These are phyloP conservation scores for Russula emetica DNA, from an alignment of 768 basidiomycete species.

Conservation along the genomic window DNA sequence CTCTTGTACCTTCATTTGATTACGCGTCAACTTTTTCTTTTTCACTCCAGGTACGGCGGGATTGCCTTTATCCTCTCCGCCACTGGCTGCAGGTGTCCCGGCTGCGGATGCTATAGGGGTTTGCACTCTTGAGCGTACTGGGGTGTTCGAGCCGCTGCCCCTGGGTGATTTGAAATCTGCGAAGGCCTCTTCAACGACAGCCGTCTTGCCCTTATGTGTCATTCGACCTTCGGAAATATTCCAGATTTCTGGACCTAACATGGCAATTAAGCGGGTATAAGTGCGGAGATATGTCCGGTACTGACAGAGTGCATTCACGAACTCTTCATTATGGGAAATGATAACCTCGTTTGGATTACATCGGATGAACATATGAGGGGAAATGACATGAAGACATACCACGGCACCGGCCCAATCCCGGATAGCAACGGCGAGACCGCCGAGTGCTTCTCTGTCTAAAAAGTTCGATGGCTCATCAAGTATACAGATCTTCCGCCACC, in stretches of 20 bases:
- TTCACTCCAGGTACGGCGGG: constrained; percentile 50
- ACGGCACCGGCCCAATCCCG: constrained; percentile 92
- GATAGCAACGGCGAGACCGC: constrained; percentile 92
- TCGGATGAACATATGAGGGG: constrained; percentile 28
- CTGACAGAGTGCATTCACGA: constrained; percentile 76
- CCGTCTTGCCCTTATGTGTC: constrained; percentile 83
- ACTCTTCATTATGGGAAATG: constrained; percentile 94
- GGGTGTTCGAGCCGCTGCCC: constrained; percentile 69
- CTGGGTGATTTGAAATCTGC: constrained; percentile 63
- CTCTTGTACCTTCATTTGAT: constrained; percentile 84
- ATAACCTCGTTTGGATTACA: constrained; percentile 55
- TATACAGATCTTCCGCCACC: constrained; percentile 52
- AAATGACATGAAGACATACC: constrained; percentile 40
- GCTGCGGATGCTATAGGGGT: constrained; percentile 65
- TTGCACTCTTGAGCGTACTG: constrained; percentile 61
- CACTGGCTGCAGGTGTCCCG: constrained; percentile 75
- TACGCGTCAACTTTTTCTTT: constrained; percentile 90
- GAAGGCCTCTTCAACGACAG: constrained; percentile 81
- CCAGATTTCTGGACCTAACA: constrained; percentile 87
- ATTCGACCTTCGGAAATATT: constrained; percentile 82
- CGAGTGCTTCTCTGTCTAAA: constrained; percentile 92
- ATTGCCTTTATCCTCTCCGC: constrained; percentile 56
- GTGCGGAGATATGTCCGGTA: constrained; percentile 29
- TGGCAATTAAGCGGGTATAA: constrained; percentile 28
- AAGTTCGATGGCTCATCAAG: constrained; percentile 95